A percentile compares a stretch with the other conserved stretches of the same genome.
Conservation (phyloP, 2,329 filamentous ascomycete species). For the Aspergillus brunneoviolaceus region DNA sequence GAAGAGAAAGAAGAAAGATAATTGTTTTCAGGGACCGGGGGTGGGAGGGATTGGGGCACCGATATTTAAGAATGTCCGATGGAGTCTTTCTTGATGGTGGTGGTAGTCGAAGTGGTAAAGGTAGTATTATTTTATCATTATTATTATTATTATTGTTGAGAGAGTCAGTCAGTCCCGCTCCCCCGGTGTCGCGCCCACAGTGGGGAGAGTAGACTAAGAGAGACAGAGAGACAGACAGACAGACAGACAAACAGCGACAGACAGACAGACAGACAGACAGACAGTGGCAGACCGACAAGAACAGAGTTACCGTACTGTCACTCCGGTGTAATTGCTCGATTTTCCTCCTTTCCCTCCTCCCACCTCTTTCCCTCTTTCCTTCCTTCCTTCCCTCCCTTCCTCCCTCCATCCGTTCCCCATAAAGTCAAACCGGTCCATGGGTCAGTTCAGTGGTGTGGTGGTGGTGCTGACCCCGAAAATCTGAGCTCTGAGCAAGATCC, state of each 20-base stretch:
- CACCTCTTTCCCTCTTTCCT: too few species aligned
- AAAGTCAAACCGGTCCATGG: background rate
- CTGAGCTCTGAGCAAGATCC: too few species aligned
- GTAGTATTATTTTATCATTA: background rate
- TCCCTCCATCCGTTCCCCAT: background rate
- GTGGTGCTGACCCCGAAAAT: background rate
- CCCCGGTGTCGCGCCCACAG: slow-evolving; percentile 17
- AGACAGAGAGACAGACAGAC: background rate
- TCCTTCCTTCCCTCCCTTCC: background rate
- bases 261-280: too few species aligned
- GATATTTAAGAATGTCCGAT: slow-evolving; percentile 16
- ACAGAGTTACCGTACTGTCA: background rate
- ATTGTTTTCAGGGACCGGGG: background rate
- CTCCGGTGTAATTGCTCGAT: background rate
- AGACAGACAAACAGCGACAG: too few species aligned
- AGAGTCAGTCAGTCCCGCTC: slow-evolving; percentile 14
- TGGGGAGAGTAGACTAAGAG: slow-evolving; percentile 4
- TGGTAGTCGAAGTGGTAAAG: background rate
- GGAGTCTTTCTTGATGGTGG: slow-evolving; percentile 17
- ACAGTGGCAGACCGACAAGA: too few species aligned
- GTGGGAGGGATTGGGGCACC: slow-evolving; percentile 3
- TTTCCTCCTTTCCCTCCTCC: background rate
- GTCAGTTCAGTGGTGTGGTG: background rate
- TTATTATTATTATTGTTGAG: slow-evolving; percentile 20
- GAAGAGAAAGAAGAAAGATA: slow-evolving; percentile 3